A percentile compares a stretch with the other conserved stretches of the same genome.
phyloP scores from a whole-genome alignment of 1,284 basidiomycete species.

The Bondarzewia mesenterica region DNA sequence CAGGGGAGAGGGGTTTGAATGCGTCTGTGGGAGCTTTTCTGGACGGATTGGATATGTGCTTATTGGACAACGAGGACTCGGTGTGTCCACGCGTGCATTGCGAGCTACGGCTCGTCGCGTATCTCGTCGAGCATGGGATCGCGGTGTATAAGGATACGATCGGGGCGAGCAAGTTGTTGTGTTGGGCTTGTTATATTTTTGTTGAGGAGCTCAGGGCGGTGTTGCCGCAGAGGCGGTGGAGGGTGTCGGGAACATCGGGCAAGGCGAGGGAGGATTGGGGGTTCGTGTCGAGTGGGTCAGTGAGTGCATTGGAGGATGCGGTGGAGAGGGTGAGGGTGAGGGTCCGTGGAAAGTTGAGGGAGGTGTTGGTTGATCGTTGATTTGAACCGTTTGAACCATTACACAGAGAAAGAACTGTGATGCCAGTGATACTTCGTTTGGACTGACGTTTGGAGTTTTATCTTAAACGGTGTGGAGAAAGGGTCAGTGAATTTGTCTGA shows the following conservation, averaged over 20 bases:
- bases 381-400: no score
- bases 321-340: background rate
- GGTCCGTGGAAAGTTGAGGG: no score
- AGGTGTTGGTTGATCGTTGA: no score
- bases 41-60: background rate
- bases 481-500: no score
- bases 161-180: background rate
- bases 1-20: background rate
- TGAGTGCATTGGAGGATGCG: background rate
- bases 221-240: background rate
- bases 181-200: background rate
- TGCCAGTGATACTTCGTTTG: no score
- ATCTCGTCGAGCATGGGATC: background rate
- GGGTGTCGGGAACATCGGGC: background rate
- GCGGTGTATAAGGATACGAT: background rate
- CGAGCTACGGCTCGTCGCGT: background rate
- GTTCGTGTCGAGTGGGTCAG: background rate
- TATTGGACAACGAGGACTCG: background rate
- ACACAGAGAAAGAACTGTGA: no score
- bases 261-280: background rate
- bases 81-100: background rate
- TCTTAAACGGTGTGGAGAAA: no score
- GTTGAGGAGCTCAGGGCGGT: background rate
- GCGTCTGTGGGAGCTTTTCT: background rate
- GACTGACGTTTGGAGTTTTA: no score